Percentiles rank a stretch among this genome's conserved stretches.
Conservation (phyloP, 371 early-diverging fungal species). For the Rhizopus microsporus region DNA sequence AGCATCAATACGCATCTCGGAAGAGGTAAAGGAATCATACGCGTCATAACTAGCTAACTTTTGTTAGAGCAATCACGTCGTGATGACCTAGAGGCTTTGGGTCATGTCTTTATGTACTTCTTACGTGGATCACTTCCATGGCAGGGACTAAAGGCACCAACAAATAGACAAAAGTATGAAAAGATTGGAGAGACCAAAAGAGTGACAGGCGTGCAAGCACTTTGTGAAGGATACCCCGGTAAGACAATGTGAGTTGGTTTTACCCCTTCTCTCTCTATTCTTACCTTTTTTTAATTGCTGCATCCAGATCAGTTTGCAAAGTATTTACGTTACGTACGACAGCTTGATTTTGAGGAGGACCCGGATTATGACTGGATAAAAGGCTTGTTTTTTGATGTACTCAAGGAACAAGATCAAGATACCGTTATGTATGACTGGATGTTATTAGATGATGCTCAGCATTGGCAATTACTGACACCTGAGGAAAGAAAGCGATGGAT, state of each 20-base stretch:
- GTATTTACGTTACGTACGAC: constrained; percentile 85
- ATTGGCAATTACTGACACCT: neutral
- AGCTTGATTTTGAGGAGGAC: constrained; percentile 49
- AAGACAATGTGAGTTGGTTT: neutral
- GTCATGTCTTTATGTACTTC: constrained; percentile 94
- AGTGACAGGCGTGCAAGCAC: constrained; percentile 63
- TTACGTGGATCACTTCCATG: constrained; percentile 89
- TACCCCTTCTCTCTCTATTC: neutral
- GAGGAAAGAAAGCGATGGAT: constrained; percentile 6
- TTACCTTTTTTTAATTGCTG: neutral
- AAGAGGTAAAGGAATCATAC: constrained; percentile 29
- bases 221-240: constrained; percentile 77
- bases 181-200: constrained; percentile 92
- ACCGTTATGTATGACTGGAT: constrained; percentile 93
- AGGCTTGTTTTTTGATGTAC: constrained; percentile 78
- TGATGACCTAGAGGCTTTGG: constrained; percentile 93
- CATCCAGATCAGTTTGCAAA: constrained; percentile 69
- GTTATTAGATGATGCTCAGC: constrained; percentile 55
- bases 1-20: constrained; percentile 91
- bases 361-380: constrained; percentile 75
- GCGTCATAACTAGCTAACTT: neutral
- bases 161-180: constrained; percentile 90
- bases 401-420: constrained; percentile 70
- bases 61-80: constrained; percentile 82
- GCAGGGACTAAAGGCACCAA: constrained; percentile 90